phyloP scores from a whole-genome alignment of 768 basidiomycete genomes.

The Hericium erinaceus region DNA sequence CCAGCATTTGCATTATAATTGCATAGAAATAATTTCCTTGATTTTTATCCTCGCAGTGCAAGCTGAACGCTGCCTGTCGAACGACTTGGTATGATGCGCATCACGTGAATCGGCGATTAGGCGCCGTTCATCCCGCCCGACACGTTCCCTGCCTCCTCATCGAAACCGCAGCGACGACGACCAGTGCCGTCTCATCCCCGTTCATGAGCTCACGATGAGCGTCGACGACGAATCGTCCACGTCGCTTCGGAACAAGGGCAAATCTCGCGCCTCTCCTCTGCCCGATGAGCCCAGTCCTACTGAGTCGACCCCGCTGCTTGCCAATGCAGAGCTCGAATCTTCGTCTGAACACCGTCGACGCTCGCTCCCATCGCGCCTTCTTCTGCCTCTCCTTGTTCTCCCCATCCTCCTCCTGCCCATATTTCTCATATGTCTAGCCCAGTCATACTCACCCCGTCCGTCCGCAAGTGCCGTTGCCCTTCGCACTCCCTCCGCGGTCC shows the following conservation, averaged over 20 bases:
- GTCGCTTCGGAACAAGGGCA: constrained; percentile 32
- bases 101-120: too few species aligned
- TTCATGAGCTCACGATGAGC: not conserved
- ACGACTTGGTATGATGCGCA: too few species aligned
- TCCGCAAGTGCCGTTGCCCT: constrained; percentile 48
- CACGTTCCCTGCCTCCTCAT: not conserved
- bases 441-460: constrained; percentile 54
- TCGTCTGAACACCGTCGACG: constrained; percentile 25
- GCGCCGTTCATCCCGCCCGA: not conserved
- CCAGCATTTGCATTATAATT: too few species aligned
- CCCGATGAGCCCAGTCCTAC: constrained; percentile 19
- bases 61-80: too few species aligned
- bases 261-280: constrained; percentile 27
- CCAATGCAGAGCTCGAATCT: constrained; percentile 19
- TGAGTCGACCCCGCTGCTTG: constrained; percentile 49
- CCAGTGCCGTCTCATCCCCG: not conserved
- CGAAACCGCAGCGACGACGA: not conserved
- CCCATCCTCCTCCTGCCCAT: constrained; percentile 20
- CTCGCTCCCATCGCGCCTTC: constrained; percentile 48
- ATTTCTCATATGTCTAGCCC: constrained; percentile 38
- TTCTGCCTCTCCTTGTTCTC: constrained; percentile 37
- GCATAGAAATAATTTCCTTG: too few species aligned
- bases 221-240: not conserved
- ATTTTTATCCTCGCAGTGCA: too few species aligned
- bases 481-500: constrained; percentile 50